Base-by-base conservation (phyloP, 257 asterid genomes). In the Solanum gandarillasii region DNA sequence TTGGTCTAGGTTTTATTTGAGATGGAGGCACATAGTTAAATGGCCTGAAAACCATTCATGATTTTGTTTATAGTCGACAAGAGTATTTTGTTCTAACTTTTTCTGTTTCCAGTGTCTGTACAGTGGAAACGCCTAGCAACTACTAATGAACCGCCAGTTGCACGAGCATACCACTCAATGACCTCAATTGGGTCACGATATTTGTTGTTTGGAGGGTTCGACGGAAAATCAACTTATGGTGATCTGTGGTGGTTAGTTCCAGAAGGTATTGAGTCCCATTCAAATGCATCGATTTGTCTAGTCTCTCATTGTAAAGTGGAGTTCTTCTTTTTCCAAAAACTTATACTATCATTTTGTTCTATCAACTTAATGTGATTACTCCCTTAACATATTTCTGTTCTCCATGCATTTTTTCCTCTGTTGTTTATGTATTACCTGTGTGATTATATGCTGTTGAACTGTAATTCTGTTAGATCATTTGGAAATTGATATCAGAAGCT, bases 231-330 rank as follows among this genome's bases (percentile, higher is more conserved):
- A 87, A 96, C 99, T 86, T 97, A 87, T 86, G 98, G 97, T 90
- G 99, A 97, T 94, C 91, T 97, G 67, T 97, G 99, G 99, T 97
- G 99, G 99, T 96, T 97, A 87, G 98, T 97, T 87, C 98, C 99
- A 72, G 98, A 94, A 93, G 99, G 99, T 97, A 92, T 73, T 74
- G 62, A 29, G 25, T 84, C 84, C 85, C 62, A 65, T 41, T 38
- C 60, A 70, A 81, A 39, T 60, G 27, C 35, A 48, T 82, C 21
- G 27, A 41, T 86, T 81, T 48, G 27, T 10, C 65, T 39, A 68
- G 31, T 25, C 81, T 84, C 82, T 71, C 68, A 89, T 83, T 62
- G 74, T 84, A 35, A 43, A 21, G 41, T 21, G 60, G 65, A 55
- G 41, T 41, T 68, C 46, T 35, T 76, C 74, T 81, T 76, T 62